Conservation (phyloP, 352 stramenopile genomes). For the Phytophthora uliginosa region DNA sequence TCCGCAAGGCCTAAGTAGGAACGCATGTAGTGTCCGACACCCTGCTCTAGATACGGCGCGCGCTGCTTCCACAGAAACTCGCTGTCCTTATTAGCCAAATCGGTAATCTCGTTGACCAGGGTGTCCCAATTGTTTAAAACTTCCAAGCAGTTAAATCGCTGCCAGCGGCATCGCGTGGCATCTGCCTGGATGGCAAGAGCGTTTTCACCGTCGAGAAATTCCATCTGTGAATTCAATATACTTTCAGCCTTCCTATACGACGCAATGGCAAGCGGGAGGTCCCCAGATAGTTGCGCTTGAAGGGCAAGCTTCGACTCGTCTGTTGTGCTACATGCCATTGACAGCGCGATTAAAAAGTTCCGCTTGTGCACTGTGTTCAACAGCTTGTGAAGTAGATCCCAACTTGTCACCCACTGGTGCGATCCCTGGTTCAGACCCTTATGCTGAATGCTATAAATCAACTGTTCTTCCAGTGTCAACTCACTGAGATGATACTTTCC, state of each 20-base stretch:
- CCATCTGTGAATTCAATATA: slow-evolving; percentile 50
- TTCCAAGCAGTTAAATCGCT: slow-evolving; percentile 71
- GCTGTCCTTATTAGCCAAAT: slow-evolving; percentile 21
- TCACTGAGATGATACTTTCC: slow-evolving; percentile 67
- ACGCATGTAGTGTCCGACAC: slow-evolving; percentile 61
- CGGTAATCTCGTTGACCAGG: slow-evolving; percentile 54
- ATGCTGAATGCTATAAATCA: slow-evolving; percentile 45
- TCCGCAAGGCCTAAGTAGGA: slow-evolving; percentile 51
- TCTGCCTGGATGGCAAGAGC: slow-evolving; percentile 47
- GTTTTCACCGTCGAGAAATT: slow-evolving; percentile 44
- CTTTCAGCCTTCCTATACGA: slow-evolving; percentile 80
- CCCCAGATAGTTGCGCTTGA: slow-evolving; percentile 71
- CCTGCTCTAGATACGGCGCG: slow-evolving; percentile 77
- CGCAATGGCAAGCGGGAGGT: slow-evolving; percentile 73
- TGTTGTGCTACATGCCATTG: slow-evolving; percentile 58
- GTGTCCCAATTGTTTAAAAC: slow-evolving; percentile 79
- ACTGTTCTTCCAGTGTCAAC: slow-evolving; percentile 71
- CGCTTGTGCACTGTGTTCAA: slow-evolving; percentile 71
- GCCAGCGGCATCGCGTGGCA: slow-evolving; percentile 67
- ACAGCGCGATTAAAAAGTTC: slow-evolving; percentile 71
- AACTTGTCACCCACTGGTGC: slow-evolving; percentile 45
- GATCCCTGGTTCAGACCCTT: slow-evolving; percentile 11
- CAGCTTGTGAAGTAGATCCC: slow-evolving; percentile 84
- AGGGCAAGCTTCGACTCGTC: slow-evolving; percentile 71
- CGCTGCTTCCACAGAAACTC: slow-evolving; percentile 67